phyloP scores from a whole-genome alignment of 1,139 yeast species.

The Blastobotrys buckinghamii region DNA sequence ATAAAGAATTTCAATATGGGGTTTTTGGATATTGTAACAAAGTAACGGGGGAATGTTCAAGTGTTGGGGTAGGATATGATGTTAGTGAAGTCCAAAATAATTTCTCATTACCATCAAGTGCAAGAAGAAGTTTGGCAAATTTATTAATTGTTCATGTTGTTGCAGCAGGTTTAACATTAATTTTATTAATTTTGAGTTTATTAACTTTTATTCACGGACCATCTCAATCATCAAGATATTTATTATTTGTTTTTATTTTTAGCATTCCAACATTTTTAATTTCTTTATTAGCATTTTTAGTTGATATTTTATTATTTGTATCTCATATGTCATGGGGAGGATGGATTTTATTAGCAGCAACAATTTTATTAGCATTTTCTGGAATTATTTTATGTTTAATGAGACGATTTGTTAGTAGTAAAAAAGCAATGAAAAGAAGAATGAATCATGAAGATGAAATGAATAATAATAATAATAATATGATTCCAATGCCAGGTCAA shows the following conservation, averaged over 20 bases:
- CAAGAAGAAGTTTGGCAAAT: slow-evolving; percentile 63
- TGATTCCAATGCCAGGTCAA: not conserved
- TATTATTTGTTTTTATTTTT: slow-evolving; percentile 38
- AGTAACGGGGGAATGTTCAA: slow-evolving; percentile 43
- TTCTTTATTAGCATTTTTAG: slow-evolving; percentile 46
- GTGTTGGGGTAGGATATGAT: slow-evolving; percentile 46
- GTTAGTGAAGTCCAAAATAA: slow-evolving; percentile 31
- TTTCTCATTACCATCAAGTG: slow-evolving; percentile 48
- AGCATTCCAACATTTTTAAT: slow-evolving; percentile 44
- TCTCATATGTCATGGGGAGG: slow-evolving; percentile 51
- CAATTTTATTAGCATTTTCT: slow-evolving; percentile 39
- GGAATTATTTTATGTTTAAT: slow-evolving; percentile 43
- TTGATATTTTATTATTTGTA: slow-evolving; percentile 48
- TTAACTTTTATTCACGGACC: slow-evolving; percentile 39
- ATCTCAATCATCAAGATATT: slow-evolving; percentile 32
- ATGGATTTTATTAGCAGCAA: slow-evolving; percentile 46
- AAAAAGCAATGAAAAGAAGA: slow-evolving; percentile 36
- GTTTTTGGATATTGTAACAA: slow-evolving; percentile 74
- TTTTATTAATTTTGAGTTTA: slow-evolving; percentile 39
- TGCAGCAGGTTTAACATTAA: slow-evolving; percentile 69
- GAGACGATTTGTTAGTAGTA: slow-evolving; percentile 47
- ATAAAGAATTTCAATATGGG: slow-evolving; percentile 60
- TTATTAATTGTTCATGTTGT: slow-evolving; percentile 75
- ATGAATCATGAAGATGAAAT: slow-evolving; percentile 17
- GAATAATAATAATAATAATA: not conserved